phyloP scores from a whole-genome alignment of 208 protist genomes.

The Trypanosoma scelopori region DNA sequence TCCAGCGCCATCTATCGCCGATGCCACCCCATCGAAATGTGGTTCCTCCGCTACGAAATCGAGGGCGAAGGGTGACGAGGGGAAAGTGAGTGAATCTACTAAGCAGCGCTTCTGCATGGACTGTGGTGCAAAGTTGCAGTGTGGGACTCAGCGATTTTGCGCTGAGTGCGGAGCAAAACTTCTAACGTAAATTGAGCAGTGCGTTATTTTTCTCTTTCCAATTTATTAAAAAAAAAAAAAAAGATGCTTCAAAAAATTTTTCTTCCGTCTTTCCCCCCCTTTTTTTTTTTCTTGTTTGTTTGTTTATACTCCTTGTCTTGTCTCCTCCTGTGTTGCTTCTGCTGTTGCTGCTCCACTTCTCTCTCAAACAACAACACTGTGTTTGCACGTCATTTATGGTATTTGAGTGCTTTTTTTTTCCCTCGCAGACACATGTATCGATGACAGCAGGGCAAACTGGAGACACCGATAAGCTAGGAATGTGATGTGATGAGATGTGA shows the following conservation, averaged over 20 bases:
- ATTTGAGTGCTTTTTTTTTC: slow-evolving; percentile 1
- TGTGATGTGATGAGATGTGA: neutral
- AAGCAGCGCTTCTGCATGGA: slow-evolving; percentile 53
- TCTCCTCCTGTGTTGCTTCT: slow-evolving; percentile 15
- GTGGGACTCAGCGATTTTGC: slow-evolving; percentile 52
- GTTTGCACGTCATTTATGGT: neutral
- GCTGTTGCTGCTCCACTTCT: slow-evolving; percentile 9
- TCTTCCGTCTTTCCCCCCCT: slow-evolving; percentile 1
- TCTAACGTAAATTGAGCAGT: neutral
- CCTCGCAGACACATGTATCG: neutral
- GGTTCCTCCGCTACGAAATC: slow-evolving; percentile 3
- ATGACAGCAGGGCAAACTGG: neutral
- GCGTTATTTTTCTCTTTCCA: neutral
- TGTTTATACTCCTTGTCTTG: slow-evolving; percentile 1
- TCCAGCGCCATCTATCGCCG: neutral
- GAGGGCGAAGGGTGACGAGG: neutral
- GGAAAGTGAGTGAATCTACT: neutral
- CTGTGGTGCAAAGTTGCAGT: slow-evolving; percentile 49
- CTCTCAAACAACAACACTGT: neutral
- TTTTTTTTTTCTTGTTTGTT: slow-evolving; percentile 3
- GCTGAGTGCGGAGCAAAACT: slow-evolving; percentile 62
- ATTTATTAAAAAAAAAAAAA: no score
- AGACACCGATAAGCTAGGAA: neutral
- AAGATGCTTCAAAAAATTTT: no score
- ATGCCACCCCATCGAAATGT: slow-evolving; percentile 6